A percentile compares a stretch with the other conserved stretches of the same genome.
phyloP scores from a whole-genome alignment of 352 stramenopile genomes.

The Aphanomyces stellatus region DNA sequence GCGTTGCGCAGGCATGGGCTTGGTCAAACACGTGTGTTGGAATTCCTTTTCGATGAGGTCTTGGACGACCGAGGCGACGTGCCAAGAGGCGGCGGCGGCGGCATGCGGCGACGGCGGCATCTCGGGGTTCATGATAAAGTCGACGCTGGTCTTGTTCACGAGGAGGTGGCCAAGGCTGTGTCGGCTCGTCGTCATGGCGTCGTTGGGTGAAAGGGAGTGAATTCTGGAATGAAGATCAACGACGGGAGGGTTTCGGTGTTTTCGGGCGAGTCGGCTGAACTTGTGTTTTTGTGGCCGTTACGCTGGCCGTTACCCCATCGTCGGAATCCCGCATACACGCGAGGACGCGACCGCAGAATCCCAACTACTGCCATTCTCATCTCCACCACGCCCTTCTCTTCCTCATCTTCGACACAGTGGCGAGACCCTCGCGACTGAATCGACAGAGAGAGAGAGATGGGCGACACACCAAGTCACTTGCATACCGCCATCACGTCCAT shows the following conservation, averaged over 20 bases:
- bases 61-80: neutral
- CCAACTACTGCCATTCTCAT: neutral
- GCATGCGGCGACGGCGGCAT: neutral
- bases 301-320: neutral
- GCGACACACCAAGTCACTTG: too few relatives aligned
- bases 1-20: conserved; percentile 4
- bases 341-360: neutral
- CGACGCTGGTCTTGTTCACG: neutral
- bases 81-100: neutral
- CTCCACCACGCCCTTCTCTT: neutral
- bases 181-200: too few relatives aligned
- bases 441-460: neutral
- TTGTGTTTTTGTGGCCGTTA: too few relatives aligned
- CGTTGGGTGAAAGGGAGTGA: too few relatives aligned
- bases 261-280: too few relatives aligned
- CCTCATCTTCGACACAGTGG: too few relatives aligned
- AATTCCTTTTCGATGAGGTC: conserved; percentile 10
- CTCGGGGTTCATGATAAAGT: neutral
- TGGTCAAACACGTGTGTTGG: neutral
- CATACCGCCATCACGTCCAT: too few relatives aligned
- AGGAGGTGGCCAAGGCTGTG: neutral
- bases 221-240: too few relatives aligned
- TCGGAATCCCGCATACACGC: neutral
- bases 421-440: too few relatives aligned
- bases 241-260: too few relatives aligned